A percentile compares a stretch with the other conserved stretches of the same genome.
phyloP scores from a whole-genome alignment of 805 yeast genomes.

The Hanseniaspora valbyensis region DNA sequence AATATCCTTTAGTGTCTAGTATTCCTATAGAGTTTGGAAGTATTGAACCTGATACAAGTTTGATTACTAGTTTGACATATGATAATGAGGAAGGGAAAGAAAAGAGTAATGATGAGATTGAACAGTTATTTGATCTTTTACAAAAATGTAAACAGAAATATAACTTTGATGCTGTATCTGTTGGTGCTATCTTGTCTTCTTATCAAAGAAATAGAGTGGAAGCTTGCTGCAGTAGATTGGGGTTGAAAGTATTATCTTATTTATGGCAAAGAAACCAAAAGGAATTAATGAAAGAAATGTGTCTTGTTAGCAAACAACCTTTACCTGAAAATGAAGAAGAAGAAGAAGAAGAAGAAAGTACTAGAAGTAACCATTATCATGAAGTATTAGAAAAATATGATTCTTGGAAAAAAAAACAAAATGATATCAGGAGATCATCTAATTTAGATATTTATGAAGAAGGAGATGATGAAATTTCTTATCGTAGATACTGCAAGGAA shows the following conservation, averaged over 20 bases:
- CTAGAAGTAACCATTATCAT: too few relatives aligned
- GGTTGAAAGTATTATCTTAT: constrained; percentile 58
- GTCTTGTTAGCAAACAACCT: constrained; percentile 30
- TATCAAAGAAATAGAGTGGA: constrained; percentile 93
- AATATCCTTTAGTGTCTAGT: constrained; percentile 58
- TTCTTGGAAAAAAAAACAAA: too few relatives aligned
- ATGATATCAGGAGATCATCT: too few relatives aligned
- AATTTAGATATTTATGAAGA: too few relatives aligned
- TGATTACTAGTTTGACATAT: constrained; percentile 60
- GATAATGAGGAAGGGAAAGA: constrained; percentile 34
- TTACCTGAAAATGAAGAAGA: too few relatives aligned
- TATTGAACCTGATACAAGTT: constrained; percentile 31
- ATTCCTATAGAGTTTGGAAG: constrained; percentile 38
- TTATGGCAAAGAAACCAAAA: constrained; percentile 85
- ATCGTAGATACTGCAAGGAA: too few relatives aligned
- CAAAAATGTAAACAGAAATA: constrained; percentile 37
- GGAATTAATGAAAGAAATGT: constrained; percentile 75
- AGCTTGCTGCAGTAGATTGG: constrained; percentile 67
- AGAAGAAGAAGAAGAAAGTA: too few relatives aligned
- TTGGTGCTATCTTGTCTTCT: constrained; percentile 92
- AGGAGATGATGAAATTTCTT: too few relatives aligned
- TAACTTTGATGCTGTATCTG: constrained; percentile 74
- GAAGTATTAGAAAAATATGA: too few relatives aligned
- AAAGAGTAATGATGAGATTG: constrained; percentile 74
- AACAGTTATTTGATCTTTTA: constrained; percentile 57